Conservation (phyloP, 768 basidiomycete genomes). For the Kwoniella bestiolae region DNA sequence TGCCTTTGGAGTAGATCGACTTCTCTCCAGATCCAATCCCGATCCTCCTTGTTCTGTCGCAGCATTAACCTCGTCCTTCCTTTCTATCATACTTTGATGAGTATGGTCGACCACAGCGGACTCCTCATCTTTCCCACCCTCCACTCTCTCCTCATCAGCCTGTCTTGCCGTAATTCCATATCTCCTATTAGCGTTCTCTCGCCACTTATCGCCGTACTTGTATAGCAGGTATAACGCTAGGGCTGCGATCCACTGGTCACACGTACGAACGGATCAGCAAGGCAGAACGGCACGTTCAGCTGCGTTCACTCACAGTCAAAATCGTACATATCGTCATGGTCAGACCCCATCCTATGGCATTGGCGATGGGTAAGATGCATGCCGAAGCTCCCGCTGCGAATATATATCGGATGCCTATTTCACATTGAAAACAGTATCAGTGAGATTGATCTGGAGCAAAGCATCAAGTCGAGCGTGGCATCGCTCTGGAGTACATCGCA, state of each 20-base stretch:
- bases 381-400: constrained; percentile 57
- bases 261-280: not conserved
- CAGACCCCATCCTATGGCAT: constrained; percentile 56
- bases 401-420: constrained; percentile 52
- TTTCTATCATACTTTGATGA: not conserved
- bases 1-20: not conserved
- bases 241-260: constrained; percentile 14
- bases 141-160: constrained; percentile 37
- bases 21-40: not conserved
- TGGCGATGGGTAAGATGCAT: constrained; percentile 55
- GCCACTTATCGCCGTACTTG: constrained; percentile 48
- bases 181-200: constrained; percentile 41
- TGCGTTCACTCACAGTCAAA: constrained; percentile 42
- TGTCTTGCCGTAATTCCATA: constrained; percentile 34
- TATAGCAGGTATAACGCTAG: constrained; percentile 6
- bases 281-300: not conserved
- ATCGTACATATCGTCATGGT: constrained; percentile 54
- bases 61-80: not conserved
- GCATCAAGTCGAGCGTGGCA: not conserved
- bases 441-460: too few species aligned
- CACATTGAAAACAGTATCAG: too few species aligned
- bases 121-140: constrained; percentile 27
- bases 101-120: not conserved
- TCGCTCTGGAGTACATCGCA: too few species aligned
- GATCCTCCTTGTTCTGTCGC: not conserved